Evolutionary conservation across 805 yeast genomes (phyloP).

Genomic region (Nakazawaea populi): DNA sequence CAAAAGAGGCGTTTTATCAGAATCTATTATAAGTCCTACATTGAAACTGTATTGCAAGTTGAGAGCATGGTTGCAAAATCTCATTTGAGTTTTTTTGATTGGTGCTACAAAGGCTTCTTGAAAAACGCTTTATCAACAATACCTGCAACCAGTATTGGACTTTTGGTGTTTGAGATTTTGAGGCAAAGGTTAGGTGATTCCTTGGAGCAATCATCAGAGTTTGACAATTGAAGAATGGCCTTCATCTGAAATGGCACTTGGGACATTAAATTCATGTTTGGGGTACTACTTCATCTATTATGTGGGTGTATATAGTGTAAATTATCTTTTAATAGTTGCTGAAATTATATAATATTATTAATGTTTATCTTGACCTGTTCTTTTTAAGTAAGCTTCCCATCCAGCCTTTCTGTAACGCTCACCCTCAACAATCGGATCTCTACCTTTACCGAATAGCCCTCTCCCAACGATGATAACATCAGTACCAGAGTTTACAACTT

Average conservation of each 20-base stretch:
- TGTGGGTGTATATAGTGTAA: not conserved
- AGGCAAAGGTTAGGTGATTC: constrained; percentile 36
- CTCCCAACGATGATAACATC: constrained; percentile 98
- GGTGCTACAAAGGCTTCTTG: constrained; percentile 76
- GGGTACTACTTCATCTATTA: too few species aligned
- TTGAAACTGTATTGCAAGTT: constrained; percentile 65
- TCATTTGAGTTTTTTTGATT: constrained; percentile 48
- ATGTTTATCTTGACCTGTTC: constrained; percentile 16
- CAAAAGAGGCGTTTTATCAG: constrained; percentile 27
- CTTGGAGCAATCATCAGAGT: constrained; percentile 11
- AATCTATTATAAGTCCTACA: constrained; percentile 68
- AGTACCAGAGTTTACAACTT: constrained; percentile 79
- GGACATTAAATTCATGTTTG: too few species aligned
- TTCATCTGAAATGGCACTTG: not conserved
- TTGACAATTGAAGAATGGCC: not conserved
- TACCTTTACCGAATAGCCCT: constrained; percentile 90
- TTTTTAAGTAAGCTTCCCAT: constrained; percentile 79
- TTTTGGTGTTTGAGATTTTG: constrained; percentile 78
- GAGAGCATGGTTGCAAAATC: constrained; percentile 48
- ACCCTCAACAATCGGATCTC: constrained; percentile 87
- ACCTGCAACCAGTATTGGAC: constrained; percentile 86
- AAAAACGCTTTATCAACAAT: constrained; percentile 67
- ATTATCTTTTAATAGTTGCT: not conserved
- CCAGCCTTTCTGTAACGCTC: constrained; percentile 89
- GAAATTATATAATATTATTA: constrained; percentile 3